phyloP scores from a whole-genome alignment of 371 early-diverging fungal genomes.

The Haplosporangium sp. region DNA sequence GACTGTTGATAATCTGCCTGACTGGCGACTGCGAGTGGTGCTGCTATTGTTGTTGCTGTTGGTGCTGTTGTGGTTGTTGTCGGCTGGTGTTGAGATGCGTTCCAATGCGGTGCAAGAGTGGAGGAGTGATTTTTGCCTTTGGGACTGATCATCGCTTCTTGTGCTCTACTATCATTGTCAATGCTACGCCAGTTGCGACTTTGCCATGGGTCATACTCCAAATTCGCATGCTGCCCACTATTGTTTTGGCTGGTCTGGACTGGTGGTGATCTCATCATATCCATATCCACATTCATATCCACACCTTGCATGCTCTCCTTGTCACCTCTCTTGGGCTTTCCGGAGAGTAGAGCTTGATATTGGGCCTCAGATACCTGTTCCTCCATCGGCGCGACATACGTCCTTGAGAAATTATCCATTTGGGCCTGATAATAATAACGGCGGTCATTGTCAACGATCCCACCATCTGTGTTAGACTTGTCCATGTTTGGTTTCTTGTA shows the following conservation, averaged over 20 bases:
- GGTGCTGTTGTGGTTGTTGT: neutral
- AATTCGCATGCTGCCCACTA: neutral
- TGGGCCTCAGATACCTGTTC: neutral
- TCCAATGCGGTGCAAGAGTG: too few relatives aligned
- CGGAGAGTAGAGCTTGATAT: neutral
- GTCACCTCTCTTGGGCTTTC: neutral
- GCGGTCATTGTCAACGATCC: neutral
- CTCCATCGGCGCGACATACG: too few relatives aligned
- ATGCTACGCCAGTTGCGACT: too few relatives aligned
- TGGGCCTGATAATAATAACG: neutral
- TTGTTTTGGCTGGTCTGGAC: neutral
- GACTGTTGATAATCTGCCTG: neutral
- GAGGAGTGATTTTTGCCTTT: too few relatives aligned
- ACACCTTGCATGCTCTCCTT: neutral
- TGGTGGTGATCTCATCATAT: neutral
- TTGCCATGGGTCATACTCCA: neutral
- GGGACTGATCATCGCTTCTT: too few relatives aligned
- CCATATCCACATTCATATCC: neutral
- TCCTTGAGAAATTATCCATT: neutral
- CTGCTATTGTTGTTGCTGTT: too few relatives aligned
- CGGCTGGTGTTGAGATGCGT: too few relatives aligned
- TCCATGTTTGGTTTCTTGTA: too few relatives aligned
- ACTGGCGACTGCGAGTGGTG: neutral
- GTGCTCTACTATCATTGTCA: too few relatives aligned
- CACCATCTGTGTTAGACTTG: neutral